Evolutionary conservation across 805 yeast genomes (phyloP), one percentile per base, ranked within the genome.

Genomic region (Saccharomyces kudriavzevii): DNA sequence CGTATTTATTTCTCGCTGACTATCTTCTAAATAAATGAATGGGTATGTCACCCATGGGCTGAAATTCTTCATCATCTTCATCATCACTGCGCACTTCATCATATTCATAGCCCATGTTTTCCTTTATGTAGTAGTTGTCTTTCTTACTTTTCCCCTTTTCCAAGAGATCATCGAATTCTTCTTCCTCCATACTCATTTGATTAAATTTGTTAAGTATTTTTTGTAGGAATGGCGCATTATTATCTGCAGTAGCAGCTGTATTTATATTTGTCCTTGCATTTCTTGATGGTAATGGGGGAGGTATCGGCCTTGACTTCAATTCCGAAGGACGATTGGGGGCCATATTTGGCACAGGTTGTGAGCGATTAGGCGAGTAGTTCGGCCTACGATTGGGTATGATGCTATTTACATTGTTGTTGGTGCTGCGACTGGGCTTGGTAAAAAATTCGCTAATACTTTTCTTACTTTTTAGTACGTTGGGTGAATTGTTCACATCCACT

Each of bases 151-250:
- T 53, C 48, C 53, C 52, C 43, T 53, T 54, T 43, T 56, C 55
- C 54, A 66, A 70, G 43, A 65, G 66, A 47, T 64, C 68, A 40
- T 66, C 66, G 48, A 63, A 62, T 46, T 65, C 63, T 6, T 61
- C 66, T 45, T 60, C 69, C 24, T 66, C 63, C 10, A 66, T 65
- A 2, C 62, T 61, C 49, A 71, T 60, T 13, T 70, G 74, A 29
- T 65, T 67, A 53, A 70, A 66, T 49, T 67, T 65, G 43, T 59
- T 57, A 29, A 61, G 55, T 4, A 67, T 26, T 24, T 55, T 56
- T 30, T 62, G 56, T 10, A 61, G 56, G 29, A 64, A 57, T n/a
- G 48, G 51, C 40, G 20, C 47, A 22, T n/a, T 13, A 20, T 25
- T 31, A 14, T 17, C 40, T 9, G 47, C 26, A 40, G 47, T 17